Evolutionary conservation across 75 land plant genomes (phyloP), one percentile per base, ranked within the genome.

Genomic region (Picea sitchensis): DNA sequence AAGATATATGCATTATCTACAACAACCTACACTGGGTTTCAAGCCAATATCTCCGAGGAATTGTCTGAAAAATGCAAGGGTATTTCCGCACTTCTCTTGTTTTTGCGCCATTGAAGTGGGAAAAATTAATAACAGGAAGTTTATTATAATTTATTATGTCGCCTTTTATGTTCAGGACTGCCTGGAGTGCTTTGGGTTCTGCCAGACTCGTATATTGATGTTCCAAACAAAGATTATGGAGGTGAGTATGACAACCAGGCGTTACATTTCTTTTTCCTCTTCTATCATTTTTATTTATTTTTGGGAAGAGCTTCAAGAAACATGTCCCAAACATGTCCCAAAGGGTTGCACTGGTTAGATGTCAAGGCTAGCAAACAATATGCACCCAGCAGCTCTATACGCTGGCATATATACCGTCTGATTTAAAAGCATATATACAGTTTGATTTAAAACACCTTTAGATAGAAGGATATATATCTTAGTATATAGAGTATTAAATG

Each of bases 101-200:
- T 51, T 71, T 61, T 56, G 21, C 17, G 56, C 26, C 5, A 31
- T 11, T 77, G 2, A 69, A 2, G 73, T n/a, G 21, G 51, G 18
- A n/a, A 71, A 34, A 67, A 67, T 4, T 51, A 34, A 41, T 41
- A 20, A 44, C 44, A 20, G n/a, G 14, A 47, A 8, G 1, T 71
- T 71, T 65, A 0, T 14, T 32, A 71, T 14, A 26, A 71, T 44
- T 14, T 32, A 71, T 14, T 26, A 71, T 44, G 26, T 36, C 61
- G 67, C 5, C 30, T 26, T 65, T 65, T 69, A 9, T 6, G 3
- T 81, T 60, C 62, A 92, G 94, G 92, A 63, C 41, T 92, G 77
- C 94, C 94, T 67, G 94, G 94, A 23, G 94, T 92, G 77, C 88
- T 92, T 12, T 92, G 94, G 94, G 94, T 92, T 41, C 34, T 92